Percentiles rank a stretch among this genome's conserved stretches.
Conservation (phyloP, 345 rosid genomes). For the Acer saccharum region DNA sequence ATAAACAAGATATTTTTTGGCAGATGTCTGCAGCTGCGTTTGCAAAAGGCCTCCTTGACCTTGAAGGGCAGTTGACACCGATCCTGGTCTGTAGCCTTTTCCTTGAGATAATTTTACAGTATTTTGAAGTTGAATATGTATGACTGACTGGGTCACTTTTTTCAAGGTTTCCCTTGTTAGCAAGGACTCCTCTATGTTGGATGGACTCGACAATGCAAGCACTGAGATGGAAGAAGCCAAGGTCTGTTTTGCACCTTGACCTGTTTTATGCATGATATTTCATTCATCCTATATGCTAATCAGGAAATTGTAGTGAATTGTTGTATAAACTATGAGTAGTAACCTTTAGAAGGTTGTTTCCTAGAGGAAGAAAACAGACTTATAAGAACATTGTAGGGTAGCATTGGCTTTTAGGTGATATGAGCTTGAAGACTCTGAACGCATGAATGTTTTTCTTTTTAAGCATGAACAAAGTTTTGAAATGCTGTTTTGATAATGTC, state of each 20-base stretch:
- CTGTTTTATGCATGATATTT: conserved; percentile 16
- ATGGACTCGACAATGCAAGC: conserved; percentile 96
- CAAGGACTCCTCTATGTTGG: conserved; percentile 99
- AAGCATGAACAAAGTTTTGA: not conserved
- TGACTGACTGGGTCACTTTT: conserved; percentile 29
- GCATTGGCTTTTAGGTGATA: not conserved
- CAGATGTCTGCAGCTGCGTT: conserved; percentile 99
- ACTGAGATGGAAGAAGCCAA: conserved; percentile 94
- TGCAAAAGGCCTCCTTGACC: conserved; percentile 99
- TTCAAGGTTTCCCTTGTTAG: conserved; percentile 97
- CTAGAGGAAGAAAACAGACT: not conserved
- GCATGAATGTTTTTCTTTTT: no score
- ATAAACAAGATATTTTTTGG: conserved; percentile 24
- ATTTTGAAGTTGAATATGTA: conserved; percentile 15
- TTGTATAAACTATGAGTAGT: not conserved
- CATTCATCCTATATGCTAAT: not conserved
- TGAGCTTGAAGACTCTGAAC: not conserved
- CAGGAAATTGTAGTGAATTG: not conserved
- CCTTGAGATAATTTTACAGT: conserved; percentile 14
- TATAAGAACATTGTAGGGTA: not conserved
- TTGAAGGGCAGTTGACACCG: conserved; percentile 98
- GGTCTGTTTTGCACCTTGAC: conserved; percentile 51
- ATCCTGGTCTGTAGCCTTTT: conserved; percentile 69
- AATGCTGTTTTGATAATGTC: not conserved
- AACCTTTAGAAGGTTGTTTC: not conserved